A percentile compares a stretch with the other conserved stretches of the same genome.
Evolutionary conservation across 148 eudicot species (phyloP).

Genomic region (Salicornia ramosissima): DNA sequence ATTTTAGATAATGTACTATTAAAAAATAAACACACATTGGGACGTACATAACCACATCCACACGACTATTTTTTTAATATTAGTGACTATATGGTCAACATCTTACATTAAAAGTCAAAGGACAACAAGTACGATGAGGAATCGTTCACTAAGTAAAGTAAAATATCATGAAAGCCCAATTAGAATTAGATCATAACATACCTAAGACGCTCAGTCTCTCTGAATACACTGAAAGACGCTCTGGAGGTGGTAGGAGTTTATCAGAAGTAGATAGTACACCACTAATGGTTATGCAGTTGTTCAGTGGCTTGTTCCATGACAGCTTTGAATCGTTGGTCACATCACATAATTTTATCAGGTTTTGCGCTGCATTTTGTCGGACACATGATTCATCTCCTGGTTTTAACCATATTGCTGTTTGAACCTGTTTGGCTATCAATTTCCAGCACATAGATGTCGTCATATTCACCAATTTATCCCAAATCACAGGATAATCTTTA

Average conservation of each 20-base stretch:
- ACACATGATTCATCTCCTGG: conserved; percentile 61
- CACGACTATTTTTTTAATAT: no score
- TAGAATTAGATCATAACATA: conserved; percentile 21
- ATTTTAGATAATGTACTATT: no score
- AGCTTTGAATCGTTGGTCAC: conserved; percentile 40
- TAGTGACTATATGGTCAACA: no score
- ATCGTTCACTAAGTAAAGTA: neutral
- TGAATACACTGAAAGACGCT: conserved; percentile 80
- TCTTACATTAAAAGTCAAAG: neutral
- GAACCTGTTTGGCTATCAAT: conserved; percentile 74
- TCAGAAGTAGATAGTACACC: conserved; percentile 27
- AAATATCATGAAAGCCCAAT: neutral
- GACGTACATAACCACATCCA: no score
- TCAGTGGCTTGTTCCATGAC: conserved; percentile 76
- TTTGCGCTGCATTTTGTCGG: conserved; percentile 59
- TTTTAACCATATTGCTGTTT: conserved; percentile 96
- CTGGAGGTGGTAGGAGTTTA: conserved; percentile 70
- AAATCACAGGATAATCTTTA: conserved; percentile 78
- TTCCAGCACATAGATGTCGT: conserved; percentile 96
- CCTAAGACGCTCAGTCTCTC: conserved; percentile 58
- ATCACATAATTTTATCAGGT: conserved; percentile 63
- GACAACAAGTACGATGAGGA: neutral
- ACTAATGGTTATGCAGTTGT: conserved; percentile 49
- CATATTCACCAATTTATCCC: conserved; percentile 70
- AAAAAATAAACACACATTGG: no score